phyloP scores from a whole-genome alignment of 805 yeast genomes.

The Naumovozyma baii region DNA sequence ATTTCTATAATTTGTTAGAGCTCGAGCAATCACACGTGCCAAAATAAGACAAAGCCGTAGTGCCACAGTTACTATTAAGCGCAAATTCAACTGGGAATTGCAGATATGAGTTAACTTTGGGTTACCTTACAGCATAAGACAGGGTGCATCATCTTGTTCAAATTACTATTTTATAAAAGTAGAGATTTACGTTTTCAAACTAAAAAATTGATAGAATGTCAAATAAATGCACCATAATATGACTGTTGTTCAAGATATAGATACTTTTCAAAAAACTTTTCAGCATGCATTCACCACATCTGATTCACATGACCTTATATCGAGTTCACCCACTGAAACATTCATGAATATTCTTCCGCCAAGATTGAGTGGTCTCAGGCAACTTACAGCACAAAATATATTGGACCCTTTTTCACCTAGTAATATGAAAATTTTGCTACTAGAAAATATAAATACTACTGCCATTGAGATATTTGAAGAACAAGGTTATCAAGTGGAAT shows the following conservation, averaged over 20 bases:
- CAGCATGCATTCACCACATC: constrained; percentile 36
- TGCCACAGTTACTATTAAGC: too few species aligned
- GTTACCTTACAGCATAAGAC: too few species aligned
- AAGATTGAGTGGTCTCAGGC: constrained; percentile 33
- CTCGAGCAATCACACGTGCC: too few species aligned
- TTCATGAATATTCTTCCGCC: constrained; percentile 44
- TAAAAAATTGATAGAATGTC: too few species aligned
- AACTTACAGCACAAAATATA: constrained; percentile 39
- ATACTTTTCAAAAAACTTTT: constrained; percentile 43
- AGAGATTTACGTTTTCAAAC: too few species aligned
- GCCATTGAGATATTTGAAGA: constrained; percentile 73
- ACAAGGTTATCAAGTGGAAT: constrained; percentile 95
- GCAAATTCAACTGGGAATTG: too few species aligned
- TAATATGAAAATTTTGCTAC: constrained; percentile 78
- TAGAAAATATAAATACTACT: constrained; percentile 87
- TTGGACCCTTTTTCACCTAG: constrained; percentile 94
- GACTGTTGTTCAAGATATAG: constrained; percentile 35
- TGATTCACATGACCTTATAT: constrained; percentile 56
- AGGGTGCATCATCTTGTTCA: too few species aligned
- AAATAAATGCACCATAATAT: not conserved
- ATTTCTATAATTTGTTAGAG: too few species aligned
- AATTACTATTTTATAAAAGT: too few species aligned
- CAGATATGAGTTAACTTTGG: too few species aligned
- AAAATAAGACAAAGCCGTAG: too few species aligned
- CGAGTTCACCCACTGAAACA: constrained; percentile 70